Evolutionary conservation across 257 asterid species (phyloP), one percentile per base, ranked within the genome.

Genomic region (Knoxia roxburghii): DNA sequence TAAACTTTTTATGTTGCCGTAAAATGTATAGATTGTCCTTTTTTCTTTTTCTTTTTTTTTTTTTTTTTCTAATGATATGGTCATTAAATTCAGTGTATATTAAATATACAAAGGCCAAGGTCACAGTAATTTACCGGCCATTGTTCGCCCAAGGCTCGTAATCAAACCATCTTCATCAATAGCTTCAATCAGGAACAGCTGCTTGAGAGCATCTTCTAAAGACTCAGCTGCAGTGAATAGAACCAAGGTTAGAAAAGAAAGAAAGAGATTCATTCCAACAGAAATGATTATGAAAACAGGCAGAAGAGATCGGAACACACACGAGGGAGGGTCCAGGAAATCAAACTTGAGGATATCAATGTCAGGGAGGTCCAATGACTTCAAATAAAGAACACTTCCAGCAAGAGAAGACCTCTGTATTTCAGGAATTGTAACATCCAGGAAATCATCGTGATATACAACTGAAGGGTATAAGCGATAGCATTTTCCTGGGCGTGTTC

Each of bases 371-470:
- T 90, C 89, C 76, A 93, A 73, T 10, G 99, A 93, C 81, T 93
- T 93, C 73, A 93, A 78, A 79, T 90, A 93, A 58, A 93, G 95
- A 70, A 93, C 97, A 78, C 81, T 85, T 75, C 96, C 99, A 5
- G 97, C 96, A 57, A 93, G 90, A 67, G 99, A 93, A 75, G 97
- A 90, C 83, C 99, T 87, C 81, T 85, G 96, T 78, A 93, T 93
- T 81, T 93, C 99, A 74, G 99, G 99, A 63, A 93, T 64, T 1
- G 97, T 93, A 30, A 85, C 97, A 76, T 90, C 99, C 82, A 93
- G 68, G 68, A 93, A 90, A 68, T 90, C 88, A 63, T 89, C 95
- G 23, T 82, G 72, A 80, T 90, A 93, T 69, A 73, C 83, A 63
- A 77, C 71, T 56, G 89, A 82, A 69, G 99, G 86, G 80, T 93